Conservation (phyloP, 2,329 filamentous ascomycete species). For the Aspergillus sergii region DNA sequence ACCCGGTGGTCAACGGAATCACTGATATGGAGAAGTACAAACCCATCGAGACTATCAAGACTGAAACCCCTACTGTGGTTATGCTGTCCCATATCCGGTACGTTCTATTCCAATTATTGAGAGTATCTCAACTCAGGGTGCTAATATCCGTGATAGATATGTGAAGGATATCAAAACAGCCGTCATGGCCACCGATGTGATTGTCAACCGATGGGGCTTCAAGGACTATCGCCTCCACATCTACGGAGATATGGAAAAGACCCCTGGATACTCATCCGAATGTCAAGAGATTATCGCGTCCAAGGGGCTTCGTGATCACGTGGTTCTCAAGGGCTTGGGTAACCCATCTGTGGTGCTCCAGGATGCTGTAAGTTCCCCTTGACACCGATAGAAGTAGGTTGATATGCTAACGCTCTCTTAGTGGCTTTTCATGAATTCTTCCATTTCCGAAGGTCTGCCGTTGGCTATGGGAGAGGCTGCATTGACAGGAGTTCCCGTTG, state of each 20-base stretch:
- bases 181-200: constrained; percentile 65
- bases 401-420: neutral
- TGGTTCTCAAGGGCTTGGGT: constrained; percentile 58
- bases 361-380: constrained; percentile 39
- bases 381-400: neutral
- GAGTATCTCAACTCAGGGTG: neutral
- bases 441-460: constrained; percentile 49
- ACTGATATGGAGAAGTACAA: constrained; percentile 65
- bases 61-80: constrained; percentile 62
- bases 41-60: constrained; percentile 61
- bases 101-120: constrained; percentile 9
- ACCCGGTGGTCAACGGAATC: constrained; percentile 67
- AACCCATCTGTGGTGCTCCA: constrained; percentile 59
- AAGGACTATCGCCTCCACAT: constrained; percentile 64
- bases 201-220: constrained; percentile 67
- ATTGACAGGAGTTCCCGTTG: constrained; percentile 48
- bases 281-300: constrained; percentile 61
- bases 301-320: constrained; percentile 53
- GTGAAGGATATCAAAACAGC: constrained; percentile 67
- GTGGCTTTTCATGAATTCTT: constrained; percentile 58
- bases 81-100: constrained; percentile 63
- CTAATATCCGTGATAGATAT: neutral
- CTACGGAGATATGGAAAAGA: constrained; percentile 65
- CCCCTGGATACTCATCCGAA: constrained; percentile 62
- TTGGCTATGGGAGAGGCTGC: constrained; percentile 50